Percentiles rank a stretch among this genome's conserved stretches.
These are phyloP conservation scores for Aureobasidium melanogenum DNA, from an alignment of 2,329 filamentous ascomycete species.

Conservation along the genomic window DNA sequence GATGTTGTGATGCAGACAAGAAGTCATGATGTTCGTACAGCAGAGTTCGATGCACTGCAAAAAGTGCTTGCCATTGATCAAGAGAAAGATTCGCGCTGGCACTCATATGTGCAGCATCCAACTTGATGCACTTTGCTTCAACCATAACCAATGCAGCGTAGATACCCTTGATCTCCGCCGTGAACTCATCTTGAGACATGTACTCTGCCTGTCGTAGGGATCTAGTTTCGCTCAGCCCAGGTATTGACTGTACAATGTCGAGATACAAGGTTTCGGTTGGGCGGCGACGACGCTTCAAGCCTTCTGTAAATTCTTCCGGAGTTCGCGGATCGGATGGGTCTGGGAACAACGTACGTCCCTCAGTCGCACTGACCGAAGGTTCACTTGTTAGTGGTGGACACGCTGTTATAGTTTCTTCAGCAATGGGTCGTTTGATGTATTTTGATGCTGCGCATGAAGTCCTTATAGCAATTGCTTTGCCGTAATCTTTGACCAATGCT, in stretches of 20 bases:
- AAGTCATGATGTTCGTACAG: slow-evolving; percentile 41
- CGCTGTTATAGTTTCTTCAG: neutral
- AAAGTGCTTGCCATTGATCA: slow-evolving; percentile 77
- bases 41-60: slow-evolving; percentile 66
- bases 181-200: slow-evolving; percentile 69
- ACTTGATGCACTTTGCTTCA: slow-evolving; percentile 77
- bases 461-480: neutral
- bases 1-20: slow-evolving; percentile 80
- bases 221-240: neutral
- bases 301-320: neutral
- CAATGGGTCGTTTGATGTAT: neutral
- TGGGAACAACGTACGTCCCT: neutral
- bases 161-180: slow-evolving; percentile 73
- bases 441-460: neutral
- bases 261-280: neutral
- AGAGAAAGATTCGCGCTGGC: slow-evolving; percentile 40
- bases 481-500: neutral
- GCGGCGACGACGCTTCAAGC: neutral
- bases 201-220: slow-evolving; percentile 37
- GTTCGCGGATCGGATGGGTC: neutral
- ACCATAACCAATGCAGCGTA: slow-evolving; percentile 80
- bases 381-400: neutral
- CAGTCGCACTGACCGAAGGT: neutral
- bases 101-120: slow-evolving; percentile 55
- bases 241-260: neutral